A percentile compares a stretch with the other conserved stretches of the same genome.
Conservation (phyloP, 1,284 basidiomycete genomes). For the Cryptococcus jaspeensis region DNA sequence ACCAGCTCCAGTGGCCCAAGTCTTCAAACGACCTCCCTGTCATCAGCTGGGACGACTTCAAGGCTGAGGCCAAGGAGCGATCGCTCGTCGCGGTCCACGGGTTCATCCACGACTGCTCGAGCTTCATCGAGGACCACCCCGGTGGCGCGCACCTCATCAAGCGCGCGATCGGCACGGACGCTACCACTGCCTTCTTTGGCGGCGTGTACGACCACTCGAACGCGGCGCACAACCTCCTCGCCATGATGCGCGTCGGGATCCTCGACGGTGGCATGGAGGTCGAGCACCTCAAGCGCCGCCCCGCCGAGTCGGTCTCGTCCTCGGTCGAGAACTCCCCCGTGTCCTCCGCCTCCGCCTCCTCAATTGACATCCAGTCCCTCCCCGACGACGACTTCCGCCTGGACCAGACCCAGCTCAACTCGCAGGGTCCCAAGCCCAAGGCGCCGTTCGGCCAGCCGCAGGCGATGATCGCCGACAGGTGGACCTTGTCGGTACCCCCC, state of each 20-base stretch:
- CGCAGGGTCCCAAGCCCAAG: conserved; percentile 33
- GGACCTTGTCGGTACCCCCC: conserved; percentile 46
- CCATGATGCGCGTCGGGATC: conserved; percentile 87
- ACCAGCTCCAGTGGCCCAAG: conserved; percentile 74
- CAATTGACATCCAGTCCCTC: conserved; percentile 37
- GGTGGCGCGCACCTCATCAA: conserved; percentile 68
- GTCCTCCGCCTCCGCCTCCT: conserved; percentile 38
- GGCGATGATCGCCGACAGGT: conserved; percentile 42
- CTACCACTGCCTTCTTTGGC: conserved; percentile 89
- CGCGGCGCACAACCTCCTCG: conserved; percentile 73
- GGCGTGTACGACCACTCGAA: conserved; percentile 93
- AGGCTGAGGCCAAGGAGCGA: conserved; percentile 70
- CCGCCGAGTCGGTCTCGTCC: conserved; percentile 33
- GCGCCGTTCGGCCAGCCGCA: conserved; percentile 45
- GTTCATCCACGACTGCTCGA: conserved; percentile 84
- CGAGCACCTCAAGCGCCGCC: conserved; percentile 53
- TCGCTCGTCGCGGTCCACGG: conserved; percentile 79
- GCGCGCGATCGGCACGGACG: conserved; percentile 72
- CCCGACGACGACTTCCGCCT: conserved; percentile 28
- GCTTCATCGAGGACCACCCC: conserved; percentile 88
- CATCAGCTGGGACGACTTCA: conserved; percentile 76
- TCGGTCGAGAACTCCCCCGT: conserved; percentile 33
- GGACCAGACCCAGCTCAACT: conserved; percentile 39
- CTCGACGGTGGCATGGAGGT: conserved; percentile 74
- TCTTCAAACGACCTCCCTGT: conserved; percentile 67